Base-by-base conservation (phyloP, 1,139 yeast genomes). In the Schwanniomyces etchellsii region DNA sequence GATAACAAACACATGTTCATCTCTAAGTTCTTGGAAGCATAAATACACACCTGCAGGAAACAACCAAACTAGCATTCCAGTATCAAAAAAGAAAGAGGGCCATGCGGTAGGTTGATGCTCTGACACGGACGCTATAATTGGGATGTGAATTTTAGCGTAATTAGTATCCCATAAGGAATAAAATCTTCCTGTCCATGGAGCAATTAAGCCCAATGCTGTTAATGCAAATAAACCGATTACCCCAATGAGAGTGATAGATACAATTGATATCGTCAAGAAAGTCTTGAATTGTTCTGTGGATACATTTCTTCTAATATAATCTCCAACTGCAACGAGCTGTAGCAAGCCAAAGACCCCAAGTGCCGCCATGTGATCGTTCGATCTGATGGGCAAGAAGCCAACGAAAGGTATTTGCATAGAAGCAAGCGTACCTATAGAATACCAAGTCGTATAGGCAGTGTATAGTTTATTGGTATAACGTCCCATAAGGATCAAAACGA, bases 21-120 rank as follows among this genome's bases (percentile, higher is more conserved):
- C 86, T 34, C 79, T 74, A 51, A 93, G 70, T 39, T 91, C 96
- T 57, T 84, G 84, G 74, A 93, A 82, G 45, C 91, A 74, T 45
- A 91, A 60, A 62, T 84, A 91, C 34, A 93, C 81, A 43, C 98
- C 99, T 3, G 91, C 96, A 30, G 99, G 99, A 85, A 93, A 91
- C 44, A 93, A 70, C 98, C 98, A 93, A 47, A 91, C 84, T 60
- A 93, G 70, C 70, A 91, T 75, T 48, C 80, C 84, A 30, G 93
- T 81, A 57, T 93, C 99, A 56, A 91, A 86, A 72, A 86, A 91
- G 60, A 91, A 93, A 7, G 96, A 79, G 10, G 98, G 95, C 99
- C 99, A 93, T 9, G 98, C 96, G 15, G 98, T 91, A 36, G 99
- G 99, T 67, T 93, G 99, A 68, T 93, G 99, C 64, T 93, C 99